These are phyloP conservation scores for Trichoderma oligosporum DNA, from an alignment of 2,329 filamentous ascomycete genomes.

Conservation along the genomic window DNA sequence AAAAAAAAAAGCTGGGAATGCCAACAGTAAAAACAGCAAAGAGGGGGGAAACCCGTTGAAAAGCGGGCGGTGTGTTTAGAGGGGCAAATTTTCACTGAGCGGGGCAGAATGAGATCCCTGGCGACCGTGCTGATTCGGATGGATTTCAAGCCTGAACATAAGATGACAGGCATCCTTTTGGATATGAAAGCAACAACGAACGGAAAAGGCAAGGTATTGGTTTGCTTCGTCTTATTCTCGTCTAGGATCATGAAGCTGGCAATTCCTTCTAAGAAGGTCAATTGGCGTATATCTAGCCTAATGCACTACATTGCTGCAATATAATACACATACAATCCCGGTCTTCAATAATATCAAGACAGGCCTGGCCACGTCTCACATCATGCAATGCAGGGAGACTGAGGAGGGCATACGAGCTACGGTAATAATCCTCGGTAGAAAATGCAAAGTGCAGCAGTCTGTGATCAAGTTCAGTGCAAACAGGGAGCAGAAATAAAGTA, in stretches of 20 bases:
- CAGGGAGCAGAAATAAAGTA: neutral
- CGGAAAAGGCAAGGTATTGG: neutral
- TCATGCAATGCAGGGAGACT: neutral
- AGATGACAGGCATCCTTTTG: too few species aligned
- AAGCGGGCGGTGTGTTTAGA: conserved; percentile 31
- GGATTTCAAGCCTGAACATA: neutral
- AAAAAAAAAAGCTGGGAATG: conserved; percentile 11
- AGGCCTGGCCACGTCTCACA: conserved; percentile 12
- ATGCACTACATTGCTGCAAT: too few species aligned
- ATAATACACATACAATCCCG: conserved; percentile 5
- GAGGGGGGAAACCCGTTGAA: conserved; percentile 18
- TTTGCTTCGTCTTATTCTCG: too few species aligned
- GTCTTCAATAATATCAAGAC: neutral
- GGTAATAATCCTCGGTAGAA: too few species aligned
- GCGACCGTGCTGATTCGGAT: neutral
- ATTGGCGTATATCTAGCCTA: too few species aligned
- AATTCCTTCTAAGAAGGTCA: too few species aligned
- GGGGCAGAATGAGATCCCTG: conserved; percentile 19
- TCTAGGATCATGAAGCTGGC: too few species aligned
- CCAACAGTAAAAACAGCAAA: conserved; percentile 4
- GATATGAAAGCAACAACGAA: too few species aligned
- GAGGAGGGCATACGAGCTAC: too few species aligned
- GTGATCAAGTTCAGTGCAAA: neutral
- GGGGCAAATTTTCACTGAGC: conserved; percentile 29
- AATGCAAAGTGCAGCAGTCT: neutral